Evolutionary conservation across 2,329 filamentous ascomycete species (phyloP).

Genomic region (Cladosporium sp.): DNA sequence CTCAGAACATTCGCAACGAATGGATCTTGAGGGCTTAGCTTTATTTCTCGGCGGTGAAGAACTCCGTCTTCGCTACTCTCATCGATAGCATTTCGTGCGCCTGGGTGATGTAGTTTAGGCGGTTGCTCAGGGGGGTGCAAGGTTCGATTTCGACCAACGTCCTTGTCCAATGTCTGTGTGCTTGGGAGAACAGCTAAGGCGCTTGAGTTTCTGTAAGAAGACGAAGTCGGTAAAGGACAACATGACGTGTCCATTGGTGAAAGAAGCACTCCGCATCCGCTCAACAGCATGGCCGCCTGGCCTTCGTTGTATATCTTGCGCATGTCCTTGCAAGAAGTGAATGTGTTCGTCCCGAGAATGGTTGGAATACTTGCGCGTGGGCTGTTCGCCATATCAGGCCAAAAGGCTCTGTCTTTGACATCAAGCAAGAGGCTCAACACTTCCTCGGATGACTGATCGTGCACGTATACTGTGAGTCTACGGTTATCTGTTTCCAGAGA

Average conservation of each 20-base stretch:
- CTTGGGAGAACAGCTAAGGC: slow-evolving; percentile 12
- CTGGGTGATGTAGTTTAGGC: slow-evolving; percentile 18
- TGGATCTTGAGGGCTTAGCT: slow-evolving; percentile 22
- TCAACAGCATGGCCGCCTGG: slow-evolving; percentile 21
- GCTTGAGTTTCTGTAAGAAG: slow-evolving; percentile 22
- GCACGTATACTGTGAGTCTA: slow-evolving; percentile 25
- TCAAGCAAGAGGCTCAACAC: slow-evolving; percentile 21
- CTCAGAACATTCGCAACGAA: slow-evolving; percentile 22
- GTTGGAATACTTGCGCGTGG: slow-evolving; percentile 22
- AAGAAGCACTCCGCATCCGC: slow-evolving; percentile 21
- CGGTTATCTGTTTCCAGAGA: slow-evolving; percentile 17
- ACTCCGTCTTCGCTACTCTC: slow-evolving; percentile 22
- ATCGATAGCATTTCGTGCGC: slow-evolving; percentile 21
- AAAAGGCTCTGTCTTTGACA: slow-evolving; percentile 25
- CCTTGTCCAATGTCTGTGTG: slow-evolving; percentile 12
- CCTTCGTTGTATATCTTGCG: slow-evolving; percentile 19
- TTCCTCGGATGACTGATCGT: slow-evolving; percentile 21
- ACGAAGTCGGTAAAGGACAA: slow-evolving; percentile 20
- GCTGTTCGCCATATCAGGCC: slow-evolving; percentile 18
- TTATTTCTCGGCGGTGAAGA: slow-evolving; percentile 26
- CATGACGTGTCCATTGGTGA: slow-evolving; percentile 18
- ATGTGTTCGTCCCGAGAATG: slow-evolving; percentile 16
- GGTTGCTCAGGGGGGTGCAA: slow-evolving; percentile 15
- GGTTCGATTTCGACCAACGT: slow-evolving; percentile 27
- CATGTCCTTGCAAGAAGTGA: slow-evolving; percentile 23